Evolutionary conservation across 2,329 filamentous ascomycete species (phyloP).

Genomic region (Ophiognomonia clavigignenti-juglandacearum): DNA sequence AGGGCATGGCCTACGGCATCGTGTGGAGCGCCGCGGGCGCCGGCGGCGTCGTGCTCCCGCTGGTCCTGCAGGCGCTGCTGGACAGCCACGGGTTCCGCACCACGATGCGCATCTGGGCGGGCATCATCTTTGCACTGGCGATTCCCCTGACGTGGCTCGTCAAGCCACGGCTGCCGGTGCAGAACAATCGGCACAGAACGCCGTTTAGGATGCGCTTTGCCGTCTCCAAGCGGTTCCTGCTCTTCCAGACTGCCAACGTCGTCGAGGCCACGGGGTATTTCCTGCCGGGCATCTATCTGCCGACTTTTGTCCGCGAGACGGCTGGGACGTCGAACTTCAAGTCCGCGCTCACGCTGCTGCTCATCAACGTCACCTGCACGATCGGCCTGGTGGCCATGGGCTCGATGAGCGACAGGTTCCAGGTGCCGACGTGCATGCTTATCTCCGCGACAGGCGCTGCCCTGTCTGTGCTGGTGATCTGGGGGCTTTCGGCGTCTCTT

Average conservation of each 20-base stretch:
- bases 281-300: slow-evolving; percentile 57
- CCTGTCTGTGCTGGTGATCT: slow-evolving; percentile 52
- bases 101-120: slow-evolving; percentile 50
- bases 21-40: slow-evolving; percentile 53
- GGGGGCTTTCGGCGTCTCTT: slow-evolving; percentile 52
- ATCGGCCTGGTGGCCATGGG: slow-evolving; percentile 56
- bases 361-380: slow-evolving; percentile 56
- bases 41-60: slow-evolving; percentile 45
- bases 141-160: slow-evolving; percentile 51
- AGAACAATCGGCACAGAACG: slow-evolving; percentile 12
- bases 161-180: slow-evolving; percentile 39
- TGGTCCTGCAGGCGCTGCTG: slow-evolving; percentile 48
- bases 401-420: slow-evolving; percentile 46
- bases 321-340: slow-evolving; percentile 37
- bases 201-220: slow-evolving; percentile 38
- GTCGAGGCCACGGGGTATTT: slow-evolving; percentile 58
- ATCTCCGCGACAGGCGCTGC: slow-evolving; percentile 53
- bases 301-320: slow-evolving; percentile 47
- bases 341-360: slow-evolving; percentile 51
- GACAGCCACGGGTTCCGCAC: slow-evolving; percentile 42
- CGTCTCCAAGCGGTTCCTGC: slow-evolving; percentile 44
- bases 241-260: slow-evolving; percentile 53
- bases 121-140: slow-evolving; percentile 43
- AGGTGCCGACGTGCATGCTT: slow-evolving; percentile 48
- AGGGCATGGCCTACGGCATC: slow-evolving; percentile 56